phyloP scores from a whole-genome alignment of 768 basidiomycete species.

The Crepidotus variabilis region DNA sequence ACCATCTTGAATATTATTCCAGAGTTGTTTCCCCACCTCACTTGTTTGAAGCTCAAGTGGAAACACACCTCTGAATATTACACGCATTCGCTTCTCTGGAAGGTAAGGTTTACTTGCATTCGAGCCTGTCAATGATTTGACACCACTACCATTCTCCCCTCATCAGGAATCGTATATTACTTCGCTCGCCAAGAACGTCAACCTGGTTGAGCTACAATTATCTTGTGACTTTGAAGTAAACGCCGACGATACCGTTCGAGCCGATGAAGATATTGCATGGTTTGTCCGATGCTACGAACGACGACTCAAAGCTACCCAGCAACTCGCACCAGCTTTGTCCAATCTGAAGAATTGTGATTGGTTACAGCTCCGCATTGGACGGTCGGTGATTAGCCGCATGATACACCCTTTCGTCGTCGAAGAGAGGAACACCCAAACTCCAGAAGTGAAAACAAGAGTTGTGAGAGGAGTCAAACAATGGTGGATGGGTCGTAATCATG shows the following conservation, averaged over 20 bases:
- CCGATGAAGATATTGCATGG: slow-evolving; percentile 5
- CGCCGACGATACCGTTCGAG: not conserved
- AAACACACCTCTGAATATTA: not conserved
- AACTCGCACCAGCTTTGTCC: slow-evolving; percentile 1
- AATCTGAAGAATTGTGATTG: slow-evolving; percentile 4
- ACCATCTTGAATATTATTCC: slow-evolving; percentile 4
- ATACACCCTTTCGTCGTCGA: slow-evolving; percentile 9
- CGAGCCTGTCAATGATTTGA: not conserved
- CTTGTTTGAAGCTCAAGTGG: slow-evolving; percentile 1
- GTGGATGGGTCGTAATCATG: slow-evolving; percentile 1
- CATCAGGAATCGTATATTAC: slow-evolving; percentile 7
- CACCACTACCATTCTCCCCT: not conserved
- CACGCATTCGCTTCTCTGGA: slow-evolving; percentile 5
- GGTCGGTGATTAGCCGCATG: not conserved
- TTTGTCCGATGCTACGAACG: slow-evolving; percentile 7
- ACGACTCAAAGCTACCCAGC: slow-evolving; percentile 2
- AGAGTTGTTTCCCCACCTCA: slow-evolving; percentile 3
- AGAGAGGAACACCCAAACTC: not conserved
- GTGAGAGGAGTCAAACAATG: slow-evolving; percentile 8
- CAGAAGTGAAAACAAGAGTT: not conserved
- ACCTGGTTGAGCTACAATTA: slow-evolving; percentile 7
- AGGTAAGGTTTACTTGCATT: slow-evolving; percentile 1
- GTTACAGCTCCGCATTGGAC: slow-evolving; percentile 1
- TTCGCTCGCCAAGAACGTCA: not conserved
- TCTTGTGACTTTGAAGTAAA: slow-evolving; percentile 9